Evolutionary conservation across 2,329 filamentous ascomycete species (phyloP), one percentile per base, ranked within the genome.

Genomic region (Fusarium mexicanum): DNA sequence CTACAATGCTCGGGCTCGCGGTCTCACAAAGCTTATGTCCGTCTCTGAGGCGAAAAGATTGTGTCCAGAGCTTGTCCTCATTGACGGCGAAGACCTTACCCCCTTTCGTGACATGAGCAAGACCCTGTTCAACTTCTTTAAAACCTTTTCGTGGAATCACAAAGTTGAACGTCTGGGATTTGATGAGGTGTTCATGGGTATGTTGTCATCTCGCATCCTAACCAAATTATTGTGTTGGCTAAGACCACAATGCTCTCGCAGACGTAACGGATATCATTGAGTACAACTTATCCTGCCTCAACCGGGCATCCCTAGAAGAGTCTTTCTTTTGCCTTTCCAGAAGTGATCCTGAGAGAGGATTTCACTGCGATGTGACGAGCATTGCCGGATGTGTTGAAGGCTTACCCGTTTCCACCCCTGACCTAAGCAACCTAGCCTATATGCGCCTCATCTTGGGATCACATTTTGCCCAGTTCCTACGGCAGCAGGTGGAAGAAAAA

Each of bases 51-150:
- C 96, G 8, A 93, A 90, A 82, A 91, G 88, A 76, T 82, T 91
- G 35, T 98, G 95, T 75, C 95, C 95, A 2, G 94, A 97, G 64
- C 89, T 97, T 22, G 90, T 98, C 59, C 91, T 98, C 55, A 90
- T 96, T 43, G 89, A 97, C 24, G 95, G 96, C 37, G 95, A 98
- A 82, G 95, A 97, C 77, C 85, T 97, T 75, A 92, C 92, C 20
- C 91, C 90, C 9, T 98, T 98, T 79, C 91, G 96, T 20, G 91
- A 98, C 86, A 92, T 89, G 31, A 97, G 94, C 67, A 98, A 98
- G 83, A 86, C 87, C 50, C 86, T 98, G 8, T 97, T 94, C 83
- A 84, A 87, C 38, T 93, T 95, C 75, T 85, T 98, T 60, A 89
- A 90, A 66, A 85, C 87, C 22, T 92, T 92, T 78, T 92, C 93